Base-by-base conservation (phyloP, 768 basidiomycete species). In the Candolleomyces eurysporus region DNA sequence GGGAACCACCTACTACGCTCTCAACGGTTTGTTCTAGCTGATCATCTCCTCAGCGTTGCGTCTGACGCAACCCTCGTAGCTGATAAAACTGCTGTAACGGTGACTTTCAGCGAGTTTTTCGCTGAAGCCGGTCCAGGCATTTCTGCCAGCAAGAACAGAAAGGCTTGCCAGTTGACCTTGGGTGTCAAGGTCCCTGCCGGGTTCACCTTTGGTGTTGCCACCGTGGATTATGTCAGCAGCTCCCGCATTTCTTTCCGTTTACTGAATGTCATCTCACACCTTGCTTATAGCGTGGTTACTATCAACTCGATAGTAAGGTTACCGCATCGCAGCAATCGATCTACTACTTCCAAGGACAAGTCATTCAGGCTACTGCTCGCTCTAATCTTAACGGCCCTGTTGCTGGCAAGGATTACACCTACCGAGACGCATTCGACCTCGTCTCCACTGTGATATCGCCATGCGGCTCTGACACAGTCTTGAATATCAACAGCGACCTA, bases 131-230 rank as follows among this genome's bases (percentile, higher is more conserved):
- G 67, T 17, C 67, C 66, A 22, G 62, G 60, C 31, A 65, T 66
- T 48, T 45, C 67, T 2, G 60, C 64, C 50, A 62, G 57, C 45
- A 53, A 60, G n/a, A 68, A 70, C 60, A 58, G 69, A n/a, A 70
- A 68, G 61, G 67, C 67, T 31, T 70, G 69, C 50, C 69, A 68
- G 22, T 51, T 70, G 43, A 67, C 69, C 14, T 43, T 68, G 40
- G 67, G 67, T n/a, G 62, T 68, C 26, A 67, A 64, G n/a, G 67
- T 68, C 26, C 67, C 66, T 10, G 26, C 66, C 58, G 67, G 67
- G 9, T 67, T 67, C 58, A 62, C 69, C 32, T 70, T 67, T 56
- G 67, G 66, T 14, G 19, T 68, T n/a, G 63, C 66, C 13, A 66
- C 48, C 22, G 60, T 68, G 14, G 63, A 67, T 45, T 68, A 64